phyloP scores from a whole-genome alignment of 331 rosid species.

The Telfairia occidentalis region DNA sequence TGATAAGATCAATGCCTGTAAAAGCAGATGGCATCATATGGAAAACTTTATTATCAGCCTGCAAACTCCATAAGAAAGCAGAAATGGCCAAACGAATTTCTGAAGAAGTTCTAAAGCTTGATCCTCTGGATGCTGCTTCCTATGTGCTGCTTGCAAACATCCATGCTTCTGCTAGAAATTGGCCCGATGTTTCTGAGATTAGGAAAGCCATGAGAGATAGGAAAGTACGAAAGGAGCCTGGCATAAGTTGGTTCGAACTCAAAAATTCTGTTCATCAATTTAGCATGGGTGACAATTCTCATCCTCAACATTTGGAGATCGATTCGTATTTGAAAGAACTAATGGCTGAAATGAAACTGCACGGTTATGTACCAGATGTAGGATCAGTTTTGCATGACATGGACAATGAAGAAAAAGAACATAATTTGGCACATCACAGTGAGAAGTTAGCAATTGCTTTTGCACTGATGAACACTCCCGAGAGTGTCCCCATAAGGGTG shows the following conservation, averaged over 20 bases:
- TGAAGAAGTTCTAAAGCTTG: slow-evolving; percentile 52
- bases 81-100: slow-evolving; percentile 59
- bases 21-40: slow-evolving; percentile 70
- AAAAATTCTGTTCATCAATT: slow-evolving; percentile 60
- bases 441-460: slow-evolving; percentile 79
- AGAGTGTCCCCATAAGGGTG: slow-evolving; percentile 48
- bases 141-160: slow-evolving; percentile 63
- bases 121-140: slow-evolving; percentile 65
- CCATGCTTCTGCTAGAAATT: slow-evolving; percentile 64
- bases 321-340: slow-evolving; percentile 57
- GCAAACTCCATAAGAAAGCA: slow-evolving; percentile 68
- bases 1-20: slow-evolving; percentile 68
- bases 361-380: slow-evolving; percentile 66
- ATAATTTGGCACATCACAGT: slow-evolving; percentile 58
- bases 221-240: slow-evolving; percentile 62
- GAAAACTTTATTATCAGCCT: slow-evolving; percentile 71
- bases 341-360: slow-evolving; percentile 53
- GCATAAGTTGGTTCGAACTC: slow-evolving; percentile 74
- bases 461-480: slow-evolving; percentile 48
- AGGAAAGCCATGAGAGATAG: slow-evolving; percentile 58
- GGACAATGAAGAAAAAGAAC: slow-evolving; percentile 82
- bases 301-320: slow-evolving; percentile 40
- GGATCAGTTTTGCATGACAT: slow-evolving; percentile 61
- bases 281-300: slow-evolving; percentile 42
- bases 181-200: slow-evolving; percentile 63